Conservation (phyloP, 352 stramenopile species). For the Pythium biforme region DNA sequence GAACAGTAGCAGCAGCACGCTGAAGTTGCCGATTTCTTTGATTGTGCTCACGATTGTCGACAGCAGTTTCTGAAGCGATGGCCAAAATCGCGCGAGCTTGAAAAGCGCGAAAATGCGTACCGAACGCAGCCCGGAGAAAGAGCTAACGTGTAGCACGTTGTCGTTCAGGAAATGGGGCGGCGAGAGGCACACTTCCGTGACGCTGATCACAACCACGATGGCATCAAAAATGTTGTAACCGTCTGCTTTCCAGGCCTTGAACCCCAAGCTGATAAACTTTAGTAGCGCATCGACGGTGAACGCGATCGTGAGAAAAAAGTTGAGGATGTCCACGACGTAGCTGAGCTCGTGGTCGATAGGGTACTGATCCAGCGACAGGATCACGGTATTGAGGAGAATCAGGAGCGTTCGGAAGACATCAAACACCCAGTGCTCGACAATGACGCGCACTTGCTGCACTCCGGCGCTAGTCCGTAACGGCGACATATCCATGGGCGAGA, state of each 20-base stretch:
- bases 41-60: constrained; percentile 89
- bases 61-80: constrained; percentile 90
- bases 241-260: constrained; percentile 45
- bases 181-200: constrained; percentile 40
- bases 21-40: constrained; percentile 91
- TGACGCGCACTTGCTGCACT: constrained; percentile 16
- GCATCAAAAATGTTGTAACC: constrained; percentile 84
- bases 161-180: constrained; percentile 37
- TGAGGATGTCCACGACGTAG: constrained; percentile 53
- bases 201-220: constrained; percentile 46
- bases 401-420: constrained; percentile 45
- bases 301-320: constrained; percentile 51
- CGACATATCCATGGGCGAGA: constrained; percentile 1
- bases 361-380: constrained; percentile 83
- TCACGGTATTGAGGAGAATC: constrained; percentile 86
- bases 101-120: constrained; percentile 88
- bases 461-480: neutral
- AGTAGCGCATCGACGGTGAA: constrained; percentile 58
- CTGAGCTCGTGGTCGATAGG: constrained; percentile 42
- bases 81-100: constrained; percentile 90
- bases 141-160: constrained; percentile 25
- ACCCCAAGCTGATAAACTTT: constrained; percentile 76
- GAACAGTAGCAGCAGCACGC: constrained; percentile 82
- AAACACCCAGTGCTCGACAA: constrained; percentile 61
- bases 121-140: constrained; percentile 81